A percentile compares a stretch with the other conserved stretches of the same genome.
phyloP scores from a whole-genome alignment of 768 basidiomycete species.

The Termitomyces sp. region DNA sequence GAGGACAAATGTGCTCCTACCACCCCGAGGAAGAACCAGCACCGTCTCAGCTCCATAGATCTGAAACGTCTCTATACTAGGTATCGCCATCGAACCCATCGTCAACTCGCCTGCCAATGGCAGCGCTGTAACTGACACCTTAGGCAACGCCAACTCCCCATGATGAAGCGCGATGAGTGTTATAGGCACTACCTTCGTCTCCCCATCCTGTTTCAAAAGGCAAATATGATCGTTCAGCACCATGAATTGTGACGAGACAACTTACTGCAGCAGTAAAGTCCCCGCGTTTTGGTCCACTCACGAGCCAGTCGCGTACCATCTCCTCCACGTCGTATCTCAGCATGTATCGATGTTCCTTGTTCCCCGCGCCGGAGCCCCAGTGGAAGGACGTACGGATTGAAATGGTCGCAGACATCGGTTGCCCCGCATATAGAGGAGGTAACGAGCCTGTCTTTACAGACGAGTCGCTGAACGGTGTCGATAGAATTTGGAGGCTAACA shows the following conservation, averaged over 20 bases:
- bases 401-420: conserved; percentile 72
- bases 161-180: conserved; percentile 87
- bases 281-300: conserved; percentile 85
- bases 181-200: conserved; percentile 55
- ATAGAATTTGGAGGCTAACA: conserved; percentile 45
- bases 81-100: conserved; percentile 58
- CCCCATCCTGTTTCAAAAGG: conserved; percentile 49
- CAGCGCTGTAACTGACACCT: conserved; percentile 61
- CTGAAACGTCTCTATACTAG: conserved; percentile 78
- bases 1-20: conserved; percentile 77
- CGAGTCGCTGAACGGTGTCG: conserved; percentile 40
- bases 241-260: background rate
- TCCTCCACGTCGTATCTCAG: conserved; percentile 85
- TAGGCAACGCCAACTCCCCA: conserved; percentile 76
- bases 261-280: conserved; percentile 74
- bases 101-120: conserved; percentile 47
- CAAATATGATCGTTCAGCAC: background rate
- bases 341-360: conserved; percentile 40
- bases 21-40: conserved; percentile 78
- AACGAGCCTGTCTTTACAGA: conserved; percentile 23
- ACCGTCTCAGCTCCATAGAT: conserved; percentile 81
- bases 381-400: conserved; percentile 71
- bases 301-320: conserved; percentile 80
- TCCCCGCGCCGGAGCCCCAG: conserved; percentile 57
- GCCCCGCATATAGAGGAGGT: conserved; percentile 72